Percentiles rank a stretch among this genome's conserved stretches.
These are phyloP conservation scores for Plantago lanceolata DNA, from an alignment of 305 asterid genomes.

Conservation along the genomic window DNA sequence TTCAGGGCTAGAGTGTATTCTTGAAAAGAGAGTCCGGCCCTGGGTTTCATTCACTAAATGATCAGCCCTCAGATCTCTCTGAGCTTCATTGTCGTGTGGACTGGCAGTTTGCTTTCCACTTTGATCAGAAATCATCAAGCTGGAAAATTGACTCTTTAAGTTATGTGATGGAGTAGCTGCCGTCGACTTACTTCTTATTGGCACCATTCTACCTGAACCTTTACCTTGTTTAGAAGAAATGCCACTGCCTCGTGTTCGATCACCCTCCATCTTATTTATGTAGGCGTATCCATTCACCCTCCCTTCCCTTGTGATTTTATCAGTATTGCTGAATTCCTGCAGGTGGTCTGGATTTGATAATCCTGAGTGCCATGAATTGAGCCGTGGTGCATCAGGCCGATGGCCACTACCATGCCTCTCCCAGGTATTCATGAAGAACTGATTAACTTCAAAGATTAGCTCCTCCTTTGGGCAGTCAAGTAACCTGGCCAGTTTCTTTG, in stretches of 20 bases:
- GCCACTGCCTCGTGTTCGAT: slow-evolving; percentile 30
- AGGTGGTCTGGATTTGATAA: slow-evolving; percentile 38
- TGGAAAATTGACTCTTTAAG: slow-evolving; percentile 44
- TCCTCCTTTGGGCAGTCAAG: slow-evolving; percentile 72
- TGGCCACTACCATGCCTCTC: slow-evolving; percentile 79
- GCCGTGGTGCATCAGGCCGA: slow-evolving; percentile 79
- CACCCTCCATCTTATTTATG: slow-evolving; percentile 27
- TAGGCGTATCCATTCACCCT: slow-evolving; percentile 39
- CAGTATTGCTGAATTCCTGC: slow-evolving; percentile 35
- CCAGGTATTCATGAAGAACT: slow-evolving; percentile 86
- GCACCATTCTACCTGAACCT: slow-evolving; percentile 37
- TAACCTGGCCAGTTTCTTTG: slow-evolving; percentile 71
- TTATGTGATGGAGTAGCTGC: slow-evolving; percentile 44
- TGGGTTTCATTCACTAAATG: slow-evolving; percentile 52
- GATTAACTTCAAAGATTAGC: slow-evolving; percentile 61
- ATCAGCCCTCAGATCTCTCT: slow-evolving; percentile 56
- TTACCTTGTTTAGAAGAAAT: slow-evolving; percentile 39
- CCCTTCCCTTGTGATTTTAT: slow-evolving; percentile 29
- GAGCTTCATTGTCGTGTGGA: slow-evolving; percentile 44
- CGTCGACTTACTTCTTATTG: slow-evolving; percentile 35
- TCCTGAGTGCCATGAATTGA: slow-evolving; percentile 37
- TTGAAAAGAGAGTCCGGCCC: slow-evolving; percentile 65
- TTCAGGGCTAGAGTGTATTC: slow-evolving; percentile 94
- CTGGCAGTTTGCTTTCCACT: slow-evolving; percentile 36
- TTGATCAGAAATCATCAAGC: slow-evolving; percentile 38